Evolutionary conservation across 805 yeast species (phyloP).

Genomic region (Grigorovia jiainica): DNA sequence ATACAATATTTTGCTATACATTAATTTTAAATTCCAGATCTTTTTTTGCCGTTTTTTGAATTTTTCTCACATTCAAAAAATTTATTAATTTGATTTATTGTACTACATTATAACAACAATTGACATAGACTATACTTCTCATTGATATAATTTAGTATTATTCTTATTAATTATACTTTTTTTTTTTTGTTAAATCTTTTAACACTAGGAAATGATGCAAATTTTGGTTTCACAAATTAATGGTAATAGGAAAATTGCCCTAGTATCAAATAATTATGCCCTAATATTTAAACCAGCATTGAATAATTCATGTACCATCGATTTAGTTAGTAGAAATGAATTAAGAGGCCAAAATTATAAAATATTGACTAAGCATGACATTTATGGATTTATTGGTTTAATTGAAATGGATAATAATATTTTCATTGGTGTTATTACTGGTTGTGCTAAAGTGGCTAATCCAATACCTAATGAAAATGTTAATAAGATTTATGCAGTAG

Average conservation of each 20-base stretch:
- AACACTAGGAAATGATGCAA: constrained; percentile 9
- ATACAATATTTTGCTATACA: too few species aligned
- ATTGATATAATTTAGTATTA: too few species aligned
- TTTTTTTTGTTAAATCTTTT: too few species aligned
- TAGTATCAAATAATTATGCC: constrained; percentile 10
- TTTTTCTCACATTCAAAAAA: too few species aligned
- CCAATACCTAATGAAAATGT: constrained; percentile 76
- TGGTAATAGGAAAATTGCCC: constrained; percentile 9
- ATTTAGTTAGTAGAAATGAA: constrained; percentile 33
- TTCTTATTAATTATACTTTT: too few species aligned
- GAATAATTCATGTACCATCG: constrained; percentile 36
- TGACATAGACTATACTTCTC: too few species aligned
- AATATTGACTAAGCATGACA: constrained; percentile 36
- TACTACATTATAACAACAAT: too few species aligned
- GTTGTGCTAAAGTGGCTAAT: constrained; percentile 64
- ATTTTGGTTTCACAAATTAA: constrained; percentile 13
- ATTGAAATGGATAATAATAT: constrained; percentile 58
- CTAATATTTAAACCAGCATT: constrained; percentile 13
- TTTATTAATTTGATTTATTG: too few species aligned
- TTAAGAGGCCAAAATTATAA: constrained; percentile 33
- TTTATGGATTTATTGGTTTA: constrained; percentile 74
- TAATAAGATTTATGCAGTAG: constrained; percentile 71
- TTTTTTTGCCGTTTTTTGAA: too few species aligned
- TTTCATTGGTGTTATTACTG: constrained; percentile 72
- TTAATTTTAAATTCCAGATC: too few species aligned